Base-by-base conservation (phyloP, 768 basidiomycete species). In the Strobilomyces echinocephalus region DNA sequence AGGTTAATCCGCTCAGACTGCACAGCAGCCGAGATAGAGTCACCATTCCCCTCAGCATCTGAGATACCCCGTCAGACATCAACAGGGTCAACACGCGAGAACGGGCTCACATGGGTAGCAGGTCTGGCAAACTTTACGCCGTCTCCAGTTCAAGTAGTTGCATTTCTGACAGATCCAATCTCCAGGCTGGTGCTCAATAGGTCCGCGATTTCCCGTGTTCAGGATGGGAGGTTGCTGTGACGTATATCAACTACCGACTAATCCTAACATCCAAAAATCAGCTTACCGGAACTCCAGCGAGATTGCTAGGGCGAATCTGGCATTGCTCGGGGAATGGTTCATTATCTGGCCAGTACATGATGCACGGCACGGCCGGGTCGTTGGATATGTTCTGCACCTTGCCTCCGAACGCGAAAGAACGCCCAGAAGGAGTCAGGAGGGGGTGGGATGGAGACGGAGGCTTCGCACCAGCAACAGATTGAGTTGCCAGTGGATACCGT, bases 271-370 rank as follows among this genome's bases (percentile, higher is more conserved):
- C 12, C 38, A 8, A 9, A 7, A 7, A 16, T 30, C 14, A 21
- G 62, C 79, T 56, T 63, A 86, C 87, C 47, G 81, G 74, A 34
- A 83, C 60, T 16, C 82, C 82, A 48, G 73, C 69, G 16, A 85
- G 69, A 20, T 64, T 75, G 55, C 72, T 76, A 0, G 86, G 88
- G 4, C 88, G 76, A 53, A 86, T 87, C 72, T 92, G 91, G 12
- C 87, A 82, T 65, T 82, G 84, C 59, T 88, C 85, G 1, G 91
- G 91, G 56, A 89, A 74, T 5, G 87, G 79, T 64, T 93, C 91
- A 60, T 93, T 93, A 68, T 91, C 90, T 5, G 91, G 90, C 91
- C 91, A 93, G 61, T 86, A 92, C 83, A 92, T 85, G 72, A 91
- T 77, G 60, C 90, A 90, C 4, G 90, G 87, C 28, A 73, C 62